Conservation (phyloP, 83 land plant species). For the Larix sibirica region DNA sequence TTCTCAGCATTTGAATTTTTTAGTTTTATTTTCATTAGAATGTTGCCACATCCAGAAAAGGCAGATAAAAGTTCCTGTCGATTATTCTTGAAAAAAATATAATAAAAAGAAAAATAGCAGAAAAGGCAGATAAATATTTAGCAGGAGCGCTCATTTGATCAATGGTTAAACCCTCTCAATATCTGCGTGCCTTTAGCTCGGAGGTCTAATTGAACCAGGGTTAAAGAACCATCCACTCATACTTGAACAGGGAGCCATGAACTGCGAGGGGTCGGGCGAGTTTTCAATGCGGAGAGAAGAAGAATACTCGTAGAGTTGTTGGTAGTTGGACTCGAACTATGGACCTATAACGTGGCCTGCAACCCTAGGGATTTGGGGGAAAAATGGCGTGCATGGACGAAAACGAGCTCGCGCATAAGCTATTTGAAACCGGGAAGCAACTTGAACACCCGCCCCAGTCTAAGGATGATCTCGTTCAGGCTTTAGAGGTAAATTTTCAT, state of each 20-base stretch:
- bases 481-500: background rate
- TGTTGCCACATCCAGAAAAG: too few relatives aligned
- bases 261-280: background rate
- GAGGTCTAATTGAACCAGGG: background rate
- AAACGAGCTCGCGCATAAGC: background rate
- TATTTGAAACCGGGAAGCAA: background rate
- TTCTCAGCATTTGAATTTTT: too few relatives aligned
- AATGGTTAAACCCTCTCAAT: background rate
- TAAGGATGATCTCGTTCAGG: background rate
- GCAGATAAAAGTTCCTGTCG: too few relatives aligned
- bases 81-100: too few relatives aligned
- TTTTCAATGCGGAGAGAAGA: background rate
- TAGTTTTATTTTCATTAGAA: too few relatives aligned
- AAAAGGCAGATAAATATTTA: background rate
- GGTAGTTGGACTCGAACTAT: slow-evolving; percentile 1
- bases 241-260: background rate
- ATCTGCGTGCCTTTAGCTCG: too few relatives aligned
- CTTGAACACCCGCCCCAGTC: background rate
- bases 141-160: background rate
- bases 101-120: background rate
- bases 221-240: background rate
- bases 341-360: background rate
- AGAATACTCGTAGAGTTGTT: background rate
- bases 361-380: background rate
- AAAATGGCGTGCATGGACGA: background rate